A percentile compares a stretch with the other conserved stretches of the same genome.
Conservation (phyloP, 345 rosid genomes). For the Gossypium longicalyx region DNA sequence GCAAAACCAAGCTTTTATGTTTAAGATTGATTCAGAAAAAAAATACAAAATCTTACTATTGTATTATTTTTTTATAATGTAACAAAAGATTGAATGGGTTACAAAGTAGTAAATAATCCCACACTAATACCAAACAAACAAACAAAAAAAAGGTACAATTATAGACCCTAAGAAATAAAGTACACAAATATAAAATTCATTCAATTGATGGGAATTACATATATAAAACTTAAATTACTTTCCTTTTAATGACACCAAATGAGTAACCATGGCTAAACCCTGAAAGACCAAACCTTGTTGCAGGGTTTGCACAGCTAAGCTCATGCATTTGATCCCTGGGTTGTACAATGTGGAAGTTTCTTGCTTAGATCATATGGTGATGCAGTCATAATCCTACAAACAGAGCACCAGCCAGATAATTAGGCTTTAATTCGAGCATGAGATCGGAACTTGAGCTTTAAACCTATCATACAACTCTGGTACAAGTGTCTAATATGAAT, state of each 20-base stretch:
- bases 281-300: neutral
- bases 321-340: conserved; percentile 27
- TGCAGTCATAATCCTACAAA: conserved; percentile 50
- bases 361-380: conserved; percentile 48
- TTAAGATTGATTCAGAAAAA: neutral
- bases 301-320: conserved; percentile 27
- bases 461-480: neutral
- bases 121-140: neutral
- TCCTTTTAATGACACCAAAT: neutral
- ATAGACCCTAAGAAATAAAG: conserved; percentile 6
- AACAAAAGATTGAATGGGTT: conserved; percentile 20
- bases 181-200: neutral
- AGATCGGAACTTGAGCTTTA: neutral
- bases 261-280: conserved; percentile 4
- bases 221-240: conserved; percentile 10
- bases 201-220: conserved; percentile 7
- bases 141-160: neutral
- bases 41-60: conserved; percentile 7
- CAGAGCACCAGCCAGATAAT: neutral
- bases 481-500: neutral
- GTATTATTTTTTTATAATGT: conserved; percentile 21
- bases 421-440: neutral
- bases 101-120: conserved; percentile 14
- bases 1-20: too few species aligned
- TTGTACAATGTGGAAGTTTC: conserved; percentile 37